A percentile compares a stretch with the other conserved stretches of the same genome.
Evolutionary conservation across 1,139 yeast genomes (phyloP).

Genomic region (Pneumocystis sp.): DNA sequence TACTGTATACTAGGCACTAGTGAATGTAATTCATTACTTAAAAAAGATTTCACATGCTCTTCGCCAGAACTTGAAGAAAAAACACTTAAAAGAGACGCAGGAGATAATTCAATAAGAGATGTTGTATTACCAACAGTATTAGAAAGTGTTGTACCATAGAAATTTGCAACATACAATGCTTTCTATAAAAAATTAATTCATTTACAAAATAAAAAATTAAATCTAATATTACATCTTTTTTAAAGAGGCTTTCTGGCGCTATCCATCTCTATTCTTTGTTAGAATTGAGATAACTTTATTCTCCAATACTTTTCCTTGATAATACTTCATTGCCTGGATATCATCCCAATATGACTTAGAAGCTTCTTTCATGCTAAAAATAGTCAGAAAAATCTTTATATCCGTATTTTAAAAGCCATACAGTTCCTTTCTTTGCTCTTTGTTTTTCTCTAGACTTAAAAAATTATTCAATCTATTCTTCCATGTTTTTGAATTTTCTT

Average conservation of each 20-base stretch:
- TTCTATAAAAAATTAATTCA: conserved; percentile 20
- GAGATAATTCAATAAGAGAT: not conserved
- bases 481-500: conserved; percentile 25
- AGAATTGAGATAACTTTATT: not conserved
- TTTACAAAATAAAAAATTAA: not conserved
- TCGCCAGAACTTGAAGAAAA: conserved; percentile 63
- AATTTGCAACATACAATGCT: conserved; percentile 74
- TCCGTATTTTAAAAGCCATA: conserved; percentile 17
- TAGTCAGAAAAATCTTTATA: conserved; percentile 18
- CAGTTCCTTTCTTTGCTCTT: conserved; percentile 20
- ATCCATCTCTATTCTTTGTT: conserved; percentile 7
- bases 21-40: conserved; percentile 22
- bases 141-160: conserved; percentile 43
- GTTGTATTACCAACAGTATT: conserved; percentile 26
- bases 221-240: conserved; percentile 1
- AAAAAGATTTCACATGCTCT: conserved; percentile 47
- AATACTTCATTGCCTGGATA: conserved; percentile 10
- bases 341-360: conserved; percentile 8
- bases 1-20: conserved; percentile 32
- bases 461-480: conserved; percentile 31
- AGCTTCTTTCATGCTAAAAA: conserved; percentile 18
- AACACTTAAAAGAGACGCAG: conserved; percentile 25
- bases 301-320: conserved; percentile 6
- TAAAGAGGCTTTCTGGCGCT: conserved; percentile 9
- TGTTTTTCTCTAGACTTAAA: conserved; percentile 32